Conservation (phyloP, 2,329 filamentous ascomycete genomes). For the Penicillium brevicompactum region DNA sequence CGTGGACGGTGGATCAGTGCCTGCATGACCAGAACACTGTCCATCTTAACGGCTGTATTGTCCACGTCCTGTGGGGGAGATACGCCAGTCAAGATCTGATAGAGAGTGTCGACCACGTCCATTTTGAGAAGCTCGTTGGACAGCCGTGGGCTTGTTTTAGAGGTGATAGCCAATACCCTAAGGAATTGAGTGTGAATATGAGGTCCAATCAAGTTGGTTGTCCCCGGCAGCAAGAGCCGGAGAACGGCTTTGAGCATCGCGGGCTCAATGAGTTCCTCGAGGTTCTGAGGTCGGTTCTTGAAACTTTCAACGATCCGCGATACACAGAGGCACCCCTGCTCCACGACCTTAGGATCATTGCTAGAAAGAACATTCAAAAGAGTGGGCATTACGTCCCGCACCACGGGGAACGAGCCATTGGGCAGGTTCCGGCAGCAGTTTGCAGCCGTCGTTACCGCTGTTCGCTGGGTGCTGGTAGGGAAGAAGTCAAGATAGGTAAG, state of each 20-base stretch:
- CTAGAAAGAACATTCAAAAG: slow-evolving; percentile 86
- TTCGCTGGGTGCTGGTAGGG: slow-evolving; percentile 92
- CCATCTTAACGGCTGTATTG: slow-evolving; percentile 65
- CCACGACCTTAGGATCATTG: slow-evolving; percentile 93
- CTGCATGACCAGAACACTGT: slow-evolving; percentile 98
- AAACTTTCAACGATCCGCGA: slow-evolving; percentile 97
- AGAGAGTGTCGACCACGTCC: slow-evolving; percentile 95
- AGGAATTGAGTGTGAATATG: slow-evolving; percentile 97
- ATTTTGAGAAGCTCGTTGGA: slow-evolving; percentile 92
- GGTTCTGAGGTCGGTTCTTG: slow-evolving; percentile 79
- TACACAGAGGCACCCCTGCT: slow-evolving; percentile 93
- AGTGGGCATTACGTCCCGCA: slow-evolving; percentile 95
- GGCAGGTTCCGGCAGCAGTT: slow-evolving; percentile 98
- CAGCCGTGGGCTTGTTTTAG: slow-evolving; percentile 81
- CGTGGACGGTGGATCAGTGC: slow-evolving; percentile 92
- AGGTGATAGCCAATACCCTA: slow-evolving; percentile 85
- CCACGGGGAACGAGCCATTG: slow-evolving; percentile 86
- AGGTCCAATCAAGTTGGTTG: slow-evolving; percentile 90
- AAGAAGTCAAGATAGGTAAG: slow-evolving; percentile 97
- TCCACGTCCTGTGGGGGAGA: slow-evolving; percentile 79
- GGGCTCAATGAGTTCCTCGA: slow-evolving; percentile 89
- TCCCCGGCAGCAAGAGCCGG: slow-evolving; percentile 85
- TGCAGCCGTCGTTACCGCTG: slow-evolving; percentile 93
- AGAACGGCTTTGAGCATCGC: slow-evolving; percentile 83
- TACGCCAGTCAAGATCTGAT: slow-evolving; percentile 94